Conservation (phyloP, 1,139 yeast genomes). For the Geotrichum europaeum region DNA sequence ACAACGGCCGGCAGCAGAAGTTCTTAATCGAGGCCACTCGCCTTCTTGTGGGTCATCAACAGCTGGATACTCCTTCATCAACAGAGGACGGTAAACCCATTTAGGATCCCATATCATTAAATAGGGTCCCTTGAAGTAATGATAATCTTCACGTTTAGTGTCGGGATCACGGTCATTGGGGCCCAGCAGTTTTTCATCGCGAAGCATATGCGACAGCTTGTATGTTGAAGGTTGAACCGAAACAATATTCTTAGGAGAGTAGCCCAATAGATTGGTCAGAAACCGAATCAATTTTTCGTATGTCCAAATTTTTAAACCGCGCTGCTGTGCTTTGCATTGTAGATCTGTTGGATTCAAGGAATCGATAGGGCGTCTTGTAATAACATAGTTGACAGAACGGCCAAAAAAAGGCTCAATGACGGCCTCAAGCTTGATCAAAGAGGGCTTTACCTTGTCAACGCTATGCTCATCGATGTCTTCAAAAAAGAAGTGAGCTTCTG, state of each 20-base stretch:
- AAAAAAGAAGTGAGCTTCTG: conserved; percentile 67
- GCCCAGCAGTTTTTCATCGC: conserved; percentile 80
- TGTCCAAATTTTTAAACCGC: conserved; percentile 75
- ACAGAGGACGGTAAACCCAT: conserved; percentile 75
- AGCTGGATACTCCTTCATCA: conserved; percentile 70
- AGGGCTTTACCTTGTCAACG: conserved; percentile 46
- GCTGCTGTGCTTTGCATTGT: conserved; percentile 54
- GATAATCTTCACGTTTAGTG: conserved; percentile 77
- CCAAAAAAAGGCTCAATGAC: conserved; percentile 67
- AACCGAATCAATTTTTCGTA: conserved; percentile 81
- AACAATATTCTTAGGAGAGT: conserved; percentile 15
- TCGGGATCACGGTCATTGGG: conserved; percentile 85
- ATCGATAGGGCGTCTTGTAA: conserved; percentile 52
- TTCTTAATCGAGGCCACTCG: conserved; percentile 46
- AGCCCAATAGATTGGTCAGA: conserved; percentile 62
- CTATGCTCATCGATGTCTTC: conserved; percentile 57
- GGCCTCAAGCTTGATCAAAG: conserved; percentile 33
- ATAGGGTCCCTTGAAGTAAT: conserved; percentile 72
- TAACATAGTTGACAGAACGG: conserved; percentile 71
- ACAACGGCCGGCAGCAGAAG: conserved; percentile 47
- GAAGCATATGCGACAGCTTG: conserved; percentile 57
- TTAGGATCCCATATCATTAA: conserved; percentile 75
- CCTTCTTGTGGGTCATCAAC: conserved; percentile 42
- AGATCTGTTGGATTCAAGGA: conserved; percentile 53
- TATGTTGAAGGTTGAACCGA: conserved; percentile 22